These are phyloP conservation scores for Candida odintsovae DNA, from an alignment of 805 yeast genomes.

Conservation along the genomic window DNA sequence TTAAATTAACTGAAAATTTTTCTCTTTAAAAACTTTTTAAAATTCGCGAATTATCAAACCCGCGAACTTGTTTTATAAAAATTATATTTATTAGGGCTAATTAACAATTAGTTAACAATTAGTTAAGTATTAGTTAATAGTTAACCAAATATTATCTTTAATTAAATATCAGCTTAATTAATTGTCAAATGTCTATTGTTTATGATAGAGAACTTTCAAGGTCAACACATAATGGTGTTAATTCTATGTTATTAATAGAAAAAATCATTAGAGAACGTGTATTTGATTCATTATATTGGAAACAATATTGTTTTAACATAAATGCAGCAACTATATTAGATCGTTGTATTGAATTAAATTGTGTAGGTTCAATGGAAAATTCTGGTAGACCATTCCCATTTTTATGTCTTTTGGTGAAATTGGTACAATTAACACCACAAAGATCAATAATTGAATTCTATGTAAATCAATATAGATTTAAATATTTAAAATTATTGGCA, in stretches of 20 bases:
- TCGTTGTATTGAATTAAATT: conserved; percentile 35
- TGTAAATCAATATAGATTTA: conserved; percentile 62
- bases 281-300: conserved; percentile 52
- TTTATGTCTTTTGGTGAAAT: conserved; percentile 67
- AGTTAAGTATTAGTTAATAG: too few species aligned
- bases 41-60: not conserved
- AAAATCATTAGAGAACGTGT: conserved; percentile 54
- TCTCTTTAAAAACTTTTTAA: not conserved
- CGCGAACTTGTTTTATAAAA: not conserved
- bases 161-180: too few species aligned
- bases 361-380: conserved; percentile 55
- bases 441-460: conserved; percentile 48
- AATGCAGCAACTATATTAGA: conserved; percentile 47
- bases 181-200: conserved; percentile 1
- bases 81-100: not conserved
- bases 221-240: conserved; percentile 33
- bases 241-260: conserved; percentile 47
- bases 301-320: conserved; percentile 45
- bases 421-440: conserved; percentile 72
- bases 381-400: conserved; percentile 63
- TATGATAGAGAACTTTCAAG: conserved; percentile 16
- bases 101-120: too few species aligned
- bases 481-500: conserved; percentile 66
- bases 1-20: not conserved
- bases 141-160: too few species aligned